These are phyloP conservation scores for Thermochaetoides thermophila DNA, from an alignment of 495 filamentous ascomycete species.

Conservation along the genomic window DNA sequence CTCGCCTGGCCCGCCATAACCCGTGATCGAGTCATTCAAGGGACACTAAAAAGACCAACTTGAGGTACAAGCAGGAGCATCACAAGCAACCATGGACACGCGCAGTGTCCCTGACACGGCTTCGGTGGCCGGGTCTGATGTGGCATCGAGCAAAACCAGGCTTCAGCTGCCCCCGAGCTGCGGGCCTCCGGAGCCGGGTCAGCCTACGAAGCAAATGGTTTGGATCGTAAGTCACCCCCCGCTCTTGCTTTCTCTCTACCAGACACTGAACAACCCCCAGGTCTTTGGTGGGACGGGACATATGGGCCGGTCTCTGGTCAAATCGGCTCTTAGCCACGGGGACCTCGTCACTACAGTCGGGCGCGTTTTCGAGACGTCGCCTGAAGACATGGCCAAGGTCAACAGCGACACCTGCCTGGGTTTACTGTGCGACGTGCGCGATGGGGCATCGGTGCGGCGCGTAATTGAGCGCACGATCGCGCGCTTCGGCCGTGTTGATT, in stretches of 20 bases:
- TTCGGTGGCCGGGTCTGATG: conserved; percentile 14
- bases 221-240: conserved; percentile 51
- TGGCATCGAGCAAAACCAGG: conserved; percentile 17
- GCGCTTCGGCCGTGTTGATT: conserved; percentile 69
- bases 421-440: conserved; percentile 77
- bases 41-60: too few species aligned
- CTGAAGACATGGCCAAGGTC: conserved; percentile 48
- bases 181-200: conserved; percentile 60
- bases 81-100: conserved; percentile 11
- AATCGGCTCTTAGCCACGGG: conserved; percentile 59
- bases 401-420: conserved; percentile 61
- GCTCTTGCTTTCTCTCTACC: not conserved
- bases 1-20: conserved; percentile 6
- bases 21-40: not conserved
- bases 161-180: conserved; percentile 57
- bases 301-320: conserved; percentile 82
- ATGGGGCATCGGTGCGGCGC: conserved; percentile 56
- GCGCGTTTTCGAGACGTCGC: conserved; percentile 63
- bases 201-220: conserved; percentile 57
- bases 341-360: conserved; percentile 87
- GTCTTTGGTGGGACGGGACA: conserved; percentile 93
- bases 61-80: not conserved
- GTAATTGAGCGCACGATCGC: conserved; percentile 54
- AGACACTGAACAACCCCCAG: conserved; percentile 23
- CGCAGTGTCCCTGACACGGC: conserved; percentile 12